Conservation (phyloP, 2,329 filamentous ascomycete species). For the Aureobasidium sp. region DNA sequence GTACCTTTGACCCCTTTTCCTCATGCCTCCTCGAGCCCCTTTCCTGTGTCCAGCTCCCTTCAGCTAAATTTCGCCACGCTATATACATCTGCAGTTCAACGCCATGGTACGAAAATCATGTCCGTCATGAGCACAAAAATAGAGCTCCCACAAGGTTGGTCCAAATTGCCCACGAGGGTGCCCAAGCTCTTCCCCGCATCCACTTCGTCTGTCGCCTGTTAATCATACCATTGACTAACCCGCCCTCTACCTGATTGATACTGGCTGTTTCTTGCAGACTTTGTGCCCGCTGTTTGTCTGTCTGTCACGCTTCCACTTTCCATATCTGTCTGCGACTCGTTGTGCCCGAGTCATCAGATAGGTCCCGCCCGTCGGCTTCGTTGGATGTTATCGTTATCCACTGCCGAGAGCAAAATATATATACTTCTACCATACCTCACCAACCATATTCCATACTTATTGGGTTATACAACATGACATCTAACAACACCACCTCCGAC, state of each 20-base stretch:
- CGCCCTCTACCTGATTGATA: background rate
- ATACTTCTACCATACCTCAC: background rate
- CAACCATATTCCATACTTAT: background rate
- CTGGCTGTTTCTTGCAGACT: background rate
- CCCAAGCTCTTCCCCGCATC: background rate
- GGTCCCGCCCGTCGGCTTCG: background rate
- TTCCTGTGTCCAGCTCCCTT: background rate
- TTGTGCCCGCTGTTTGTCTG: background rate
- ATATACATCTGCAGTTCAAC: background rate
- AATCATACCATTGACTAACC: conserved; percentile 8
- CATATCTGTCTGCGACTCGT: background rate
- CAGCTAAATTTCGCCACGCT: background rate
- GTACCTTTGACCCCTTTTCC: background rate
- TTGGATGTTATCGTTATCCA: background rate
- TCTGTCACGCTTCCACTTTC: background rate
- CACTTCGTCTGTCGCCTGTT: background rate
- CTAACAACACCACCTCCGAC: background rate
- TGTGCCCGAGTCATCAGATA: background rate
- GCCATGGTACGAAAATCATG: background rate
- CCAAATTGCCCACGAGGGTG: conserved; percentile 6
- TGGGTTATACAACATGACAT: background rate
- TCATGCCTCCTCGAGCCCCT: background rate
- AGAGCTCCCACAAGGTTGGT: background rate
- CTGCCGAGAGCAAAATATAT: background rate
- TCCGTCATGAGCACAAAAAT: background rate